A percentile compares a stretch with the other conserved stretches of the same genome.
Evolutionary conservation across 805 yeast species (phyloP).

Genomic region (Saccharomycopsis fermentans): DNA sequence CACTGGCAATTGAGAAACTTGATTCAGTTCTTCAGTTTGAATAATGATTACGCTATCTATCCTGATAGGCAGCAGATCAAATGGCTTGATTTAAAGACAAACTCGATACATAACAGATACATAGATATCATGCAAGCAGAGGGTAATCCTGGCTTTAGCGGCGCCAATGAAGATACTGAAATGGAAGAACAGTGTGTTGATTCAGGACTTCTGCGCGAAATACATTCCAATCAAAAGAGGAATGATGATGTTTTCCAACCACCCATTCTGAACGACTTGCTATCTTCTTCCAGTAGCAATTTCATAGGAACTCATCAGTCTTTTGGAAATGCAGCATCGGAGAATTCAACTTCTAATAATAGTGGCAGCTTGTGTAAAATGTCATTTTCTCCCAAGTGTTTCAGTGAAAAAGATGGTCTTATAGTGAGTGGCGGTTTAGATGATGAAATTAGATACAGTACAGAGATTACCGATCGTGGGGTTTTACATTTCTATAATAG

Average conservation of each 20-base stretch:
- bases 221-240: neutral
- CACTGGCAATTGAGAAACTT: constrained; percentile 84
- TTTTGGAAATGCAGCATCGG: neutral
- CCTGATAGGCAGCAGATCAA: constrained; percentile 48
- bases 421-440: constrained; percentile 39
- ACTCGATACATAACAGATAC: neutral
- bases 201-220: neutral
- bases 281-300: neutral
- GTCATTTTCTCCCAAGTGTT: constrained; percentile 62
- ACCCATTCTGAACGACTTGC: neutral
- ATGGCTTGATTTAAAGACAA: constrained; percentile 25
- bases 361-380: constrained; percentile 20
- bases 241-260: neutral
- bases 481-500: constrained; percentile 2
- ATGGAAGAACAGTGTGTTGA: neutral
- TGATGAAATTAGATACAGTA: neutral
- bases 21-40: constrained; percentile 39
- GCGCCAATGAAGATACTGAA: neutral
- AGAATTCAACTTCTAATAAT: neutral
- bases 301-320: neutral
- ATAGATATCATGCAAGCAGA: neutral
- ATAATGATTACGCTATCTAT: constrained; percentile 41
- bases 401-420: constrained; percentile 44
- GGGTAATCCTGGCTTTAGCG: neutral
- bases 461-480: constrained; percentile 5